These are phyloP conservation scores for Nakaseomyces sp. DNA, from an alignment of 1,139 yeast genomes.

Conservation along the genomic window DNA sequence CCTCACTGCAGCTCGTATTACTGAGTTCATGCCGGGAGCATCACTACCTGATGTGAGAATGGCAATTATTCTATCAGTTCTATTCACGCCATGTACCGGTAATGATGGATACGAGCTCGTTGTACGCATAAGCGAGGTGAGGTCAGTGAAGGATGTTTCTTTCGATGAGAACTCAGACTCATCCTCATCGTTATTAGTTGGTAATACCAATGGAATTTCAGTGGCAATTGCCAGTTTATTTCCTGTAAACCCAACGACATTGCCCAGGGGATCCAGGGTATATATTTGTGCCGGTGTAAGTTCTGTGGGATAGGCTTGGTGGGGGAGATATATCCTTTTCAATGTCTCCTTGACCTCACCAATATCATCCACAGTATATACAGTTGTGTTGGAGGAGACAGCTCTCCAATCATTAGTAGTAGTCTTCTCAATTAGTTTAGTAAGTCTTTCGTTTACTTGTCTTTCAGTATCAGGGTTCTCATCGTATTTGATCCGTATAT, in stretches of 20 bases:
- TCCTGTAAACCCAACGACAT: slow-evolving; percentile 57
- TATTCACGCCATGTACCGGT: slow-evolving; percentile 12
- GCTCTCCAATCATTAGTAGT: slow-evolving; percentile 34
- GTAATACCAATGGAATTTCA: slow-evolving; percentile 33
- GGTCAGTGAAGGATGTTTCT: slow-evolving; percentile 25
- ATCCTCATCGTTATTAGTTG: slow-evolving; percentile 8
- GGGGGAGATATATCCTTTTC: slow-evolving; percentile 18
- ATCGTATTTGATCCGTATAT: slow-evolving; percentile 16
- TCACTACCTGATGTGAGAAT: slow-evolving; percentile 99
- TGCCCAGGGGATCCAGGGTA: slow-evolving; percentile 49
- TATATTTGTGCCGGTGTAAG: slow-evolving; percentile 60
- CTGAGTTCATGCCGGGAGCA: slow-evolving; percentile 95
- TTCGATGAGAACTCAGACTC: slow-evolving; percentile 20
- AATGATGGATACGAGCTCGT: slow-evolving; percentile 17
- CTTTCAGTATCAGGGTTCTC: slow-evolving; percentile 17
- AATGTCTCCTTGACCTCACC: slow-evolving; percentile 26
- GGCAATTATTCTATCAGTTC: slow-evolving; percentile 43
- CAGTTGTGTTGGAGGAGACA: slow-evolving; percentile 28
- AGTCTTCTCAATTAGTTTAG: slow-evolving; percentile 12
- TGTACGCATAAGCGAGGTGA: slow-evolving; percentile 18
- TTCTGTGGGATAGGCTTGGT: slow-evolving; percentile 44
- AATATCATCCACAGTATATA: slow-evolving; percentile 29
- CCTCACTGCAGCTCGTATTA: slow-evolving; percentile 77
- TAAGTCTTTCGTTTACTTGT: slow-evolving; percentile 12
- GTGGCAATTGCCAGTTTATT: slow-evolving; percentile 49